phyloP scores from a whole-genome alignment of 768 basidiomycete species.

The Rhodotorula babjevae region DNA sequence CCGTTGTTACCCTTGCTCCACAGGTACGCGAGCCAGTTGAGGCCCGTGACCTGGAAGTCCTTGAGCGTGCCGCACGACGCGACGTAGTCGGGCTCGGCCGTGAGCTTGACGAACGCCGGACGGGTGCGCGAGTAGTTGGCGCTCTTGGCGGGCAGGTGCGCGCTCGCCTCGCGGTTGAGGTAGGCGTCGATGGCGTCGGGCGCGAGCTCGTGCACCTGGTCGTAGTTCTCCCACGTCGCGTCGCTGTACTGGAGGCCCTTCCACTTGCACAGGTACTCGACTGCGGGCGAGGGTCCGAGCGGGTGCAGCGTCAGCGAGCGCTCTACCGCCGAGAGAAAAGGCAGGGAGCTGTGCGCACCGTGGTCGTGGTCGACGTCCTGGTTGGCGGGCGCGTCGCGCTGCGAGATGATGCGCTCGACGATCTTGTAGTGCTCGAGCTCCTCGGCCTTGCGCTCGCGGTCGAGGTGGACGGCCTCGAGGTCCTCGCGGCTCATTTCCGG shows the following conservation, averaged over 20 bases:
- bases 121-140: constrained; percentile 62
- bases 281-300: constrained; percentile 45
- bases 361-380: constrained; percentile 41
- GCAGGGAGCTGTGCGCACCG: constrained; percentile 17
- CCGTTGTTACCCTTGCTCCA: constrained; percentile 95
- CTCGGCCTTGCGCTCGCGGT: constrained; percentile 84
- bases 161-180: constrained; percentile 67
- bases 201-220: constrained; percentile 72
- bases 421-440: constrained; percentile 84
- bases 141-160: constrained; percentile 81
- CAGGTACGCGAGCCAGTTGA: constrained; percentile 97
- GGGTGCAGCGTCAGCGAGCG: constrained; percentile 47
- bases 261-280: constrained; percentile 98
- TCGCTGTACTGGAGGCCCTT: constrained; percentile 84
- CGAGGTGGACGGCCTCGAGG: constrained; percentile 77
- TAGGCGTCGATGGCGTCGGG: constrained; percentile 74
- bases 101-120: constrained; percentile 75
- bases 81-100: constrained; percentile 83
- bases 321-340: too few relatives aligned
- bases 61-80: constrained; percentile 79
- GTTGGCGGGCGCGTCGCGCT: constrained; percentile 55
- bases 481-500: constrained; percentile 78
- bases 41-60: constrained; percentile 94
- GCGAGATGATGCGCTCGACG: constrained; percentile 81
- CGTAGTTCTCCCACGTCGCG: constrained; percentile 81